Evolutionary conservation across 805 yeast species (phyloP).

Genomic region (Danielia oregonensis): DNA sequence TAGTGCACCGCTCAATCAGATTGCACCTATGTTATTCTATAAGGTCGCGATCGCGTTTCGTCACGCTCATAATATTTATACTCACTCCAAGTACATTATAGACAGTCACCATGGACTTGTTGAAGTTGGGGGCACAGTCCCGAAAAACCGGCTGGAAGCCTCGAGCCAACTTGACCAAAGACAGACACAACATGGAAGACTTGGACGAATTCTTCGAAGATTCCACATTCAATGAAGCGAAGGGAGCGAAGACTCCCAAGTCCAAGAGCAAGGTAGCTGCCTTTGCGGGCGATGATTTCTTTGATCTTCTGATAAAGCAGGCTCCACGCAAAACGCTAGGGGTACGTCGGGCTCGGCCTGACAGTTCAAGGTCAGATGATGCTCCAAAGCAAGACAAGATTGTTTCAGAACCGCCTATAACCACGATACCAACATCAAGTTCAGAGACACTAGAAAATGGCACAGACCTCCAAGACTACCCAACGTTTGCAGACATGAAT

Average conservation of each 20-base stretch:
- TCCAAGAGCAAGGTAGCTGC: conserved; percentile 1
- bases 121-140: conserved; percentile 54
- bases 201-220: conserved; percentile 65
- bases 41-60: not conserved
- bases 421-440: not conserved
- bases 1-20: too few species aligned
- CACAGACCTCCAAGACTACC: not conserved
- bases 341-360: too few species aligned
- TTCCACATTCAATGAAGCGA: conserved; percentile 5
- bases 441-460: not conserved
- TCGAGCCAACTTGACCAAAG: conserved; percentile 45
- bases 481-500: not conserved
- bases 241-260: conserved; percentile 1
- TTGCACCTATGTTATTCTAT: not conserved
- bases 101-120: conserved; percentile 40
- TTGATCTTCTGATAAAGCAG: too few species aligned
- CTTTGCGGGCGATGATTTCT: conserved; percentile 3
- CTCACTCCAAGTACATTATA: too few species aligned
- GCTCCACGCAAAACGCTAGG: too few species aligned
- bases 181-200: conserved; percentile 64
- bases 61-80: not conserved
- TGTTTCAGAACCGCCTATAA: too few species aligned
- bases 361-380: too few species aligned
- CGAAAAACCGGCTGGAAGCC: conserved; percentile 63
- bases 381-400: too few species aligned